Evolutionary conservation across 2,329 filamentous ascomycete genomes (phyloP), one percentile per base, ranked within the genome.

Genomic region (Aspergillus japonicus): DNA sequence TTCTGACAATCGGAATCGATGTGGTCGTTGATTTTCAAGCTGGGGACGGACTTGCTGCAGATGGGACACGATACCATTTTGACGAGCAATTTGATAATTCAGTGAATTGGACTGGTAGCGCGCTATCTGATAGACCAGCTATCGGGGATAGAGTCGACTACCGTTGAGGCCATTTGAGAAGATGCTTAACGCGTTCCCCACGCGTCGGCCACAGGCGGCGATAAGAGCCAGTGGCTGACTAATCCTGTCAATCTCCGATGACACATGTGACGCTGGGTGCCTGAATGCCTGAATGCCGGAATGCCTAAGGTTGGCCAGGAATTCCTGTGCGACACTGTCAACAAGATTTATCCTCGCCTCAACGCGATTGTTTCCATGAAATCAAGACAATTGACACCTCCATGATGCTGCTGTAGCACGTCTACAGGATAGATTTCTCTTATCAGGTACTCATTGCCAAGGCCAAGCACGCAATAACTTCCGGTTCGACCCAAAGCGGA

Each of bases 1-100:
- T 80, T 82, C 61, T 84, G 76, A 79, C 94, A 98, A 64, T 85
- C 85, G 31, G 91, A 94, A 78, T 98, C 95, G 72, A 98, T 87
- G 76, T 98, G 94, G 66, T 83, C 83, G 78, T 98, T 98, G 81
- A 98, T 98, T 66, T 89, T 85, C 16, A 70, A 60, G 39, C 69
- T 68, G 5, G 71, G 47, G 19, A 74, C 72, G 58, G 83, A 80
- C 68, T 89, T 89, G 71, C 85, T 82, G 80, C 92, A 96, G 66
- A 93, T 90, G 16, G 92, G 92, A 73, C 92, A 96, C 69, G 86
- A 84, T 67, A 96, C 90, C 82, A 78, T 78, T 56, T 39, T 68
- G 60, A 48, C 39, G 53, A 16, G 60, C 51, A 16, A 33, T 7
- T 7, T 29, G 26, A 23, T 23, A 23, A 23, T 2, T 23, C 23